These are phyloP conservation scores for Annulohypoxylon maeteangense DNA, from an alignment of 495 filamentous ascomycete genomes.

Conservation along the genomic window DNA sequence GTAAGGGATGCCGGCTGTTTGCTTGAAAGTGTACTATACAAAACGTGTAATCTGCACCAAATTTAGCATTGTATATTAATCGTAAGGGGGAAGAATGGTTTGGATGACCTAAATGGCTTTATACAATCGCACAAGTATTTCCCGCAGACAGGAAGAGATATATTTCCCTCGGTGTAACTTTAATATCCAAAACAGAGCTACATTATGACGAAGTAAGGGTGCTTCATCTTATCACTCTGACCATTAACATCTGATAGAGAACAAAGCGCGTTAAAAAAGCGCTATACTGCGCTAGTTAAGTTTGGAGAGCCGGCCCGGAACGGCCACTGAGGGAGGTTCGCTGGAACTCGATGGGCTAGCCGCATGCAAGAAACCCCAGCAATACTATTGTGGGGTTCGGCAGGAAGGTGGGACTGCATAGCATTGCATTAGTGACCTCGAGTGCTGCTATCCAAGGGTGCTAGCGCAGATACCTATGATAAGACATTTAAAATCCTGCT, in stretches of 20 bases:
- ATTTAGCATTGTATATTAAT: background rate
- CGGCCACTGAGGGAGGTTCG: slow-evolving; percentile 33
- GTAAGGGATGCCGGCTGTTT: slow-evolving; percentile 12
- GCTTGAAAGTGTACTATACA: background rate
- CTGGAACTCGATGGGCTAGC: slow-evolving; percentile 29
- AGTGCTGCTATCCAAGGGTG: background rate
- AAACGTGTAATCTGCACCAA: background rate
- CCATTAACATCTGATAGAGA: slow-evolving; percentile 21
- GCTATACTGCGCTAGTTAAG: slow-evolving; percentile 21
- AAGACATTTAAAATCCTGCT: slow-evolving; percentile 5
- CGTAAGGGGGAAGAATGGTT: background rate
- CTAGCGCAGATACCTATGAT: slow-evolving; percentile 17
- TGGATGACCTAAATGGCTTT: background rate
- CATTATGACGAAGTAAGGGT: slow-evolving; percentile 29
- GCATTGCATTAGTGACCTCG: slow-evolving; percentile 37
- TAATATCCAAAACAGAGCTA: slow-evolving; percentile 19
- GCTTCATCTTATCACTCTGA: slow-evolving; percentile 20
- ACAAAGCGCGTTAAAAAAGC: slow-evolving; percentile 2
- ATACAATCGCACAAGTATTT: background rate
- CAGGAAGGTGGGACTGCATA: slow-evolving; percentile 25
- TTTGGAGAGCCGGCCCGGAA: slow-evolving; percentile 39
- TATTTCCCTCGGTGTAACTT: slow-evolving; percentile 4
- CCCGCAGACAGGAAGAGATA: slow-evolving; percentile 5
- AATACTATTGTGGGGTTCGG: slow-evolving; percentile 27
- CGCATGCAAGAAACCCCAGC: slow-evolving; percentile 41